These are phyloP conservation scores for Blastobotrys robertii DNA, from an alignment of 805 yeast genomes.

Conservation along the genomic window DNA sequence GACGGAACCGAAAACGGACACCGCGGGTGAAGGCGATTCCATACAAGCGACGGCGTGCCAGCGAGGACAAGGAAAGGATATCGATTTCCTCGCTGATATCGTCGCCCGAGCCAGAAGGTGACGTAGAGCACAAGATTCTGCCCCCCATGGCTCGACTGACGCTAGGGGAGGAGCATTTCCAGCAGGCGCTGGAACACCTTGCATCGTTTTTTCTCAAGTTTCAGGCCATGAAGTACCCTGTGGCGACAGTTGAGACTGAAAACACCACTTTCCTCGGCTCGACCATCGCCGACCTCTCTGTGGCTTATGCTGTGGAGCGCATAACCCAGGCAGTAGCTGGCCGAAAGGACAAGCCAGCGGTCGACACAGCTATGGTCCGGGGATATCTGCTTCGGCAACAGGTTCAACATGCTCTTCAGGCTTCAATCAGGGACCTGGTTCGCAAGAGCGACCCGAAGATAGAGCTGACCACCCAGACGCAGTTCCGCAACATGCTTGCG, in stretches of 20 bases:
- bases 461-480: too few species aligned
- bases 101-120: not conserved
- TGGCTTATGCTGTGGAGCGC: conserved; percentile 54
- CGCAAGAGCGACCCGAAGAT: too few species aligned
- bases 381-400: too few species aligned
- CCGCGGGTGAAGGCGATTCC: conserved; percentile 6
- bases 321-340: conserved; percentile 32
- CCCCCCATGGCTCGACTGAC: conserved; percentile 12
- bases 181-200: conserved; percentile 8
- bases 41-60: not conserved
- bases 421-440: too few species aligned
- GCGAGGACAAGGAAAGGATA: conserved; percentile 4
- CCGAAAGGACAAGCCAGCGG: conserved; percentile 7
- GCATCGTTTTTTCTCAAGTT: conserved; percentile 3
- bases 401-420: too few species aligned
- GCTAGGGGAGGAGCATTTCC: conserved; percentile 6
- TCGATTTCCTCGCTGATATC: conserved; percentile 8
- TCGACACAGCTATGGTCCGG: too few species aligned
- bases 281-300: conserved; percentile 42
- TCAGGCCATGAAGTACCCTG: too few species aligned
- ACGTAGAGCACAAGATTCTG: conserved; percentile 3
- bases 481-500: conserved; percentile 7
- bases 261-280: conserved; percentile 52
- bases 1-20: conserved; percentile 55
- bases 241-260: not conserved